Base-by-base conservation (phyloP, 2,329 filamentous ascomycete species). In the Diatrype stigma region DNA sequence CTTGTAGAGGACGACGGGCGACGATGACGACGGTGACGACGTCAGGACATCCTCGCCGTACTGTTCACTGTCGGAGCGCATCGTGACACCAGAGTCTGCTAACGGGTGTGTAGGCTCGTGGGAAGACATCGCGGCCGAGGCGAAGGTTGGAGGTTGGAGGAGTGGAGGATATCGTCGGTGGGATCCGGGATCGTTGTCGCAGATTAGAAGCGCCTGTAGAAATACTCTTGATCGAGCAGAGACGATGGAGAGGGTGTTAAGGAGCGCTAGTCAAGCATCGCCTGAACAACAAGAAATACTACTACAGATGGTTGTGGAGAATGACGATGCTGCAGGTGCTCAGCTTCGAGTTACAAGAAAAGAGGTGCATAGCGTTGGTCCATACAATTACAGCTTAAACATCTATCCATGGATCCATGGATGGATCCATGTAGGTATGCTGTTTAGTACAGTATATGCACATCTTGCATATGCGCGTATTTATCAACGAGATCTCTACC, bases 1-100 rank as follows among this genome's bases (percentile, higher is more conserved):
- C 58, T 85, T 84, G 79, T 97, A 99, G 45, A 97, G 81, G 45
- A 96, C 86, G 62, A 96, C 71, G 8, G 87, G 86, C 1, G 83
- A 79, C 11, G 82, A 86, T 48, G 78, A 77, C 3, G 84, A 82
- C 1, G 84, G 82, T 1, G 80, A 80, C 46, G 85, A 84, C 37
- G 77, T 73, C 17, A 80, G 81, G 51, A 80, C 72, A 49, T 85
- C 81, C 56, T 86, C 84, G 60, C 75, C 78, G 72, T 94, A 93
- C 69, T 86, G 86, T 72, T 93, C 89, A 75, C 86, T 90, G 75
- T 94, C 89, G 47, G 89, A 91, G 59, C 80, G 86, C 64, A 92
- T 87, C 48, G 87, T 92, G 64, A 90, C 77, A 71, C 84, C 82
- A 51, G 86, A 90, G 68, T 86, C 84, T 68, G 85, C 78, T 65